Evolutionary conservation across 2,329 filamentous ascomycete species (phyloP), one percentile per base, ranked within the genome.

Genomic region (Dactylellina haptotyla): DNA sequence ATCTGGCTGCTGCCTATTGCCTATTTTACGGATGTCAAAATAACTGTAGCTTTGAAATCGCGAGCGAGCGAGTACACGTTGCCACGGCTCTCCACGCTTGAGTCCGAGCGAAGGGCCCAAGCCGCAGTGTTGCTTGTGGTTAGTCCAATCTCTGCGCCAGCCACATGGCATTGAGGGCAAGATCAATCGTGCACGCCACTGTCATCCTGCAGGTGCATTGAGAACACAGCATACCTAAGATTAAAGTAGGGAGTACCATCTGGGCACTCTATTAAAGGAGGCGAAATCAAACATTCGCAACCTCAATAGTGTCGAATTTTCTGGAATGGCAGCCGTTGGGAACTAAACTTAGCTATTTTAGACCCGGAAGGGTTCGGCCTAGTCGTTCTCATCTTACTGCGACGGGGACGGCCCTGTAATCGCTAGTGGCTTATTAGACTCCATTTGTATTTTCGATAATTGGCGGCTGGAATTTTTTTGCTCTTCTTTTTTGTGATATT

Each of bases 91-190:
- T 20, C n/a, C 4, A 14, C 23, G 18, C 41, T 37, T 28, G 1
- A 14, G 63, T 67, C 63, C 63, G 63, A 59, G 63, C 63, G 34
- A 67, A 67, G 63, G 63, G 63, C 37, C 63, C 53, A 67, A 67
- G 48, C 63, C 63, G 51, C 63, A 67, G 32, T 28, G 46, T 26
- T 23, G 51, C 16, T 53, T 48, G 30, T 46, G 53, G n/a, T 23
- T n/a, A n/a, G n/a, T n/a, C n/a, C 20, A 26, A 50, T 50, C 20
- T 50, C 46, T 25, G n/a, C n/a, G n/a, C n/a, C 46, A 28, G 59
- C 59, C 59, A 59, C 53, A 67, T 67, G 48, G 56, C 65, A 61
- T 30, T 50, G 48, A 30, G 56, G 26, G 26, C 20, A 48, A 54
- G 50, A 50, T 65, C 20, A 18, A 51, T 37, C 8, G 32, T 51